These are phyloP conservation scores for Oemleria cerasiformis DNA, from an alignment of 306 rosid species.

Conservation along the genomic window DNA sequence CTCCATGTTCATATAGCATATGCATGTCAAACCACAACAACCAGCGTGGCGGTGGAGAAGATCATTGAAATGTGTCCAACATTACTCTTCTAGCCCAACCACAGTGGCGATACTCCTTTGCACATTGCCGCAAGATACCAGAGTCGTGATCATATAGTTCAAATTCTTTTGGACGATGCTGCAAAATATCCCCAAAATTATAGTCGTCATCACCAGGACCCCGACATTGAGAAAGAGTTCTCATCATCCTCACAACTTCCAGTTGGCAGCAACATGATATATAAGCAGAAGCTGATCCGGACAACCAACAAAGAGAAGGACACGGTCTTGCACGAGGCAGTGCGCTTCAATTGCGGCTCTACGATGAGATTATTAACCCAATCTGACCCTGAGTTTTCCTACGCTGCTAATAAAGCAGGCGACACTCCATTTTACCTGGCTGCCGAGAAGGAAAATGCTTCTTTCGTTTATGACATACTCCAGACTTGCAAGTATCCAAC, in stretches of 20 bases:
- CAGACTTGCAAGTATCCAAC: neutral
- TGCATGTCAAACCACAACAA: neutral
- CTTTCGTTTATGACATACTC: neutral
- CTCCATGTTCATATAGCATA: constrained; percentile 18
- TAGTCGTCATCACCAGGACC: neutral
- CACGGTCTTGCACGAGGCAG: constrained; percentile 20
- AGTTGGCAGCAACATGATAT: neutral
- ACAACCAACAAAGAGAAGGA: neutral
- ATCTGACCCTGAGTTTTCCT: constrained; percentile 1
- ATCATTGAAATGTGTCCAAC: neutral
- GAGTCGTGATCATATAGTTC: neutral
- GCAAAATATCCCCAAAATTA: too few species aligned
- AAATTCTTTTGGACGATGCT: neutral
- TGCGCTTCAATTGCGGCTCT: neutral
- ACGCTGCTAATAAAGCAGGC: neutral
- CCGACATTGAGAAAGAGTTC: neutral
- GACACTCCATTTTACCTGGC: constrained; percentile 18
- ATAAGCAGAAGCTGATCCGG: neutral
- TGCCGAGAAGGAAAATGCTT: neutral
- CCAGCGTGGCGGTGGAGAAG: neutral
- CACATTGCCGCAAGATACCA: constrained; percentile 12
- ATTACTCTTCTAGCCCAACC: neutral
- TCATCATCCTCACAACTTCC: neutral
- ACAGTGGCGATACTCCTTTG: constrained; percentile 7
- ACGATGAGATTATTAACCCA: neutral